Percentiles rank a stretch among this genome's conserved stretches.
phyloP scores from a whole-genome alignment of 2,329 filamentous ascomycete species.

The Trichoderma sp. region DNA sequence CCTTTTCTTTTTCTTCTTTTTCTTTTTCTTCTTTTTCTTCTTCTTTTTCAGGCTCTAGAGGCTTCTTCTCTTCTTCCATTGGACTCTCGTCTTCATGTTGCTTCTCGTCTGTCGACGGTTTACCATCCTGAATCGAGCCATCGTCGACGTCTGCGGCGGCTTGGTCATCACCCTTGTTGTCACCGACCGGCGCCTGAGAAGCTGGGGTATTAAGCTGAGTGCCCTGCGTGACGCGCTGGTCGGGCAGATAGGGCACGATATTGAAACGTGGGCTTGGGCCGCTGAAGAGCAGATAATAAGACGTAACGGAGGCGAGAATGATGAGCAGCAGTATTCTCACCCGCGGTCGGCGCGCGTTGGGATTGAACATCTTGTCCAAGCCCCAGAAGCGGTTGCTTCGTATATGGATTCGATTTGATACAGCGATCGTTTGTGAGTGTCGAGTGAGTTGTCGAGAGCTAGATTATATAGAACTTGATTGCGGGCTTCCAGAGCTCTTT shows the following conservation, averaged over 20 bases:
- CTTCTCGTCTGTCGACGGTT: neutral
- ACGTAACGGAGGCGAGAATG: conserved; percentile 42
- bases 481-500: conserved; percentile 18
- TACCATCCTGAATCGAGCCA: conserved; percentile 21
- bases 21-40: too few relatives aligned
- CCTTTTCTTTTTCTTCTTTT: conserved; percentile 23
- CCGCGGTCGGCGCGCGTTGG: conserved; percentile 40
- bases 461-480: conserved; percentile 6
- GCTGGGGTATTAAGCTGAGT: neutral
- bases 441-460: neutral
- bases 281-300: conserved; percentile 49
- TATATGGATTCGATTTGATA: neutral
- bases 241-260: conserved; percentile 38
- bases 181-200: neutral
- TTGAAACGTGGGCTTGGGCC: conserved; percentile 38
- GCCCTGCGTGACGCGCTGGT: conserved; percentile 3
- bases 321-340: conserved; percentile 47
- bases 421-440: neutral
- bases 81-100: neutral
- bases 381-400: conserved; percentile 12
- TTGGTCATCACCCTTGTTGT: neutral
- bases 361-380: conserved; percentile 40
- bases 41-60: neutral
- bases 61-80: neutral
- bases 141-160: conserved; percentile 19